Evolutionary conservation across 2,329 filamentous ascomycete species (phyloP).

Genomic region (Fusarium domesticum): DNA sequence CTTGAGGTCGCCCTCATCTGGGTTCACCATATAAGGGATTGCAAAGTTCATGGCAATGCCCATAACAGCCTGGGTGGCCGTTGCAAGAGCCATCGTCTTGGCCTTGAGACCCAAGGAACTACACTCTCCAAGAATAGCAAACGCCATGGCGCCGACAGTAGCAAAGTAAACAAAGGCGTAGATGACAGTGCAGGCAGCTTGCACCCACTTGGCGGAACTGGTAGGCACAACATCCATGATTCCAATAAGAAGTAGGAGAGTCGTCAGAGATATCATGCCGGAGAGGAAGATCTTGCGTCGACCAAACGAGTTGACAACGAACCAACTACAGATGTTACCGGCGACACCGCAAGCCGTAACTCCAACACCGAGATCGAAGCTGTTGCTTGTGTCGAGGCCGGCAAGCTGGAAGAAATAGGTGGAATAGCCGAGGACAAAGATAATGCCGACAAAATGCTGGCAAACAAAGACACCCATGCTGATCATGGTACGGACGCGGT

Average conservation of each 20-base stretch:
- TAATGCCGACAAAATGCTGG: background rate
- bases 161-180: slow-evolving; percentile 42
- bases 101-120: slow-evolving; percentile 35
- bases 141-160: slow-evolving; percentile 43
- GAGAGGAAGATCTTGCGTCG: slow-evolving; percentile 37
- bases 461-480: slow-evolving; percentile 3
- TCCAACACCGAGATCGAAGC: slow-evolving; percentile 15
- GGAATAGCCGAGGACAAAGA: slow-evolving; percentile 6
- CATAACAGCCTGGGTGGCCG: slow-evolving; percentile 29
- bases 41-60: slow-evolving; percentile 34
- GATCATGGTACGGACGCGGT: slow-evolving; percentile 4
- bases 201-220: slow-evolving; percentile 36
- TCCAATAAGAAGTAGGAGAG: slow-evolving; percentile 38
- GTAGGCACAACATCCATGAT: slow-evolving; percentile 40
- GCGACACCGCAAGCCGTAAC: slow-evolving; percentile 43
- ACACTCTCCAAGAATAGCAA: slow-evolving; percentile 42
- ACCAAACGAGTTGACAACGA: slow-evolving; percentile 40
- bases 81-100: slow-evolving; percentile 31
- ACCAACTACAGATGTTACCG: slow-evolving; percentile 40
- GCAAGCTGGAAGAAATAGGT: slow-evolving; percentile 5
- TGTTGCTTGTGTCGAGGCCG: background rate
- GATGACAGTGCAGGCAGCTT: slow-evolving; percentile 34
- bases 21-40: slow-evolving; percentile 35
- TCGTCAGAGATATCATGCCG: slow-evolving; percentile 42
- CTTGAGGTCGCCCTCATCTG: slow-evolving; percentile 27